Evolutionary conservation across 140 eudicot genomes (phyloP).

Genomic region (Bidens hawaiensis): DNA sequence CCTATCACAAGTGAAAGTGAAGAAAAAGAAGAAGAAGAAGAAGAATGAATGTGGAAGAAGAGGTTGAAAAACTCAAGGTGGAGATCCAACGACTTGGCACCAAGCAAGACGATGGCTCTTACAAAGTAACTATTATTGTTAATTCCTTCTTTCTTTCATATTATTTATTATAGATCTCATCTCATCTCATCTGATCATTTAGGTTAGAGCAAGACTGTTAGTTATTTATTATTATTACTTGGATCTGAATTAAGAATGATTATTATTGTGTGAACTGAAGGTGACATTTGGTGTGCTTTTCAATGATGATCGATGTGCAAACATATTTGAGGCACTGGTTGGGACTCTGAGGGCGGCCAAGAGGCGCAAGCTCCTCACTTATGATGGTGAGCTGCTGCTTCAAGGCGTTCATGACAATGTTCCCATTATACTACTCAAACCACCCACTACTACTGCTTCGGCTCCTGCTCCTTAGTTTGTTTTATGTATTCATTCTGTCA

Average conservation of each 20-base stretch:
- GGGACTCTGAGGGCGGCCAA: constrained; percentile 94
- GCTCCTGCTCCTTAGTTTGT: not conserved
- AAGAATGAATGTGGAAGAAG: constrained; percentile 93
- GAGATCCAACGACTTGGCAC: constrained; percentile 92
- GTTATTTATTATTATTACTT: no score
- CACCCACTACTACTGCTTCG: constrained; percentile 17
- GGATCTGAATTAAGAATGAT: no score
- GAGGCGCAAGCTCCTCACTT: constrained; percentile 67
- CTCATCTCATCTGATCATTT: no score
- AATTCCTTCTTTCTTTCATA: no score
- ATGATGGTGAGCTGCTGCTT: constrained; percentile 85
- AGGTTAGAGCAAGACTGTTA: no score
- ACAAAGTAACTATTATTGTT: no score
- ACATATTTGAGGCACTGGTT: constrained; percentile 91
- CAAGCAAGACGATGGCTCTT: constrained; percentile 83
- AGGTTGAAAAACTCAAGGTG: constrained; percentile 73
- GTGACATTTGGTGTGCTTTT: constrained; percentile 91
- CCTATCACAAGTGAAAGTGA: no score
- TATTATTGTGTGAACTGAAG: no score
- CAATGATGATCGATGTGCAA: constrained; percentile 80
- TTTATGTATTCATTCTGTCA: no score
- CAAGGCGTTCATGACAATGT: constrained; percentile 95
- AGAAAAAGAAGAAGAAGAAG: no score
- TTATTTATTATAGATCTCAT: no score
- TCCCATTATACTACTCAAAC: constrained; percentile 59